phyloP scores from a whole-genome alignment of 2,329 filamentous ascomycete species.

The Cordyceps fumosorosea region DNA sequence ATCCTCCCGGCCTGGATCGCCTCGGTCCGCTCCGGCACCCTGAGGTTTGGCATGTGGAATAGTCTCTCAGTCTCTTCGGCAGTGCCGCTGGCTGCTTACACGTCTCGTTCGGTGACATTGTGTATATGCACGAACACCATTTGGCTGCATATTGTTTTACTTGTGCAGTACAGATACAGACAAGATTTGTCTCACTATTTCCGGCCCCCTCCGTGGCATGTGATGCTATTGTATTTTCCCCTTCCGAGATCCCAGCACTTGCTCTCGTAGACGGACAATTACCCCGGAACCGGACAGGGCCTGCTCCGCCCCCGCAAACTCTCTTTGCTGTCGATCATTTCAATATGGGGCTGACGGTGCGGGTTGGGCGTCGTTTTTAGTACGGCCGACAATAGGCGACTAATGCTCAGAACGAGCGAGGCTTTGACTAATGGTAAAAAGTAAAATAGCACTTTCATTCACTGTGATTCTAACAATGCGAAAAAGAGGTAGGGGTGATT shows the following conservation, averaged over 20 bases:
- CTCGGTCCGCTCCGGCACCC: neutral
- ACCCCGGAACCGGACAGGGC: slow-evolving; percentile 11
- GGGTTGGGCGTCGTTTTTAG: neutral
- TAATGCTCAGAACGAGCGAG: too few relatives aligned
- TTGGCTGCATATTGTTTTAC: neutral
- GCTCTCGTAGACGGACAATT: neutral
- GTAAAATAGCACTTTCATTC: neutral
- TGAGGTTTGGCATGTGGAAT: neutral
- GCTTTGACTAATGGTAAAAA: neutral
- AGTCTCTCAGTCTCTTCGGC: neutral
- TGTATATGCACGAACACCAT: neutral
- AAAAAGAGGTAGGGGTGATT: too few relatives aligned
- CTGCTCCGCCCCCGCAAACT: slow-evolving; percentile 2
- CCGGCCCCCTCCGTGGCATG: neutral
- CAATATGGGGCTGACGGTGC: neutral
- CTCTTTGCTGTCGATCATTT: slow-evolving; percentile 1
- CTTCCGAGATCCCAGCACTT: neutral
- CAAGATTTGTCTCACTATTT: neutral
- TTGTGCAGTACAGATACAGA: neutral
- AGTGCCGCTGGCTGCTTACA: neutral
- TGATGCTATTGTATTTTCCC: neutral
- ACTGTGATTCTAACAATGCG: too few relatives aligned
- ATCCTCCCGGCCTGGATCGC: neutral
- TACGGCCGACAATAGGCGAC: neutral
- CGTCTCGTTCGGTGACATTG: neutral